Evolutionary conservation across 2,329 filamentous ascomycete species (phyloP), one percentile per base, ranked within the genome.

Genomic region (Trichophyton equinum): DNA sequence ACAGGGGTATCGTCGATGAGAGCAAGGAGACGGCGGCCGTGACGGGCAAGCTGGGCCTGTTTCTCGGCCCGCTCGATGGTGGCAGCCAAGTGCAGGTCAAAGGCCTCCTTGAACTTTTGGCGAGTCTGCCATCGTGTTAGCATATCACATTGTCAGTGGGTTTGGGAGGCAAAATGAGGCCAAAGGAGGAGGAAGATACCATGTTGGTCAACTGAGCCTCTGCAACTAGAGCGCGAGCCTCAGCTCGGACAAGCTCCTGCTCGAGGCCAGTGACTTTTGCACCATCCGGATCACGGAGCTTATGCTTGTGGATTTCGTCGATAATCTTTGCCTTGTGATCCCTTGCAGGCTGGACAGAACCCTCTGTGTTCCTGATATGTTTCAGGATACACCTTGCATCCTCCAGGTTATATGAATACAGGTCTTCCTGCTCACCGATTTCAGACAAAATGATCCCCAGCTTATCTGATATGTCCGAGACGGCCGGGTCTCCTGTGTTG

Each of bases 31-130:
- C 90, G 85, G 60, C 90, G 87, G 20, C 91, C 92, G 72, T 97
- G 91, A 69, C 88, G 89, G 61, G 94, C 92, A 15, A 99, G 82
- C 63, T 99, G 89, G 68, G 92, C 88, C 73, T 99, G 94, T 78
- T 97, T 97, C 79, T 97, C 94, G 25, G 91, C 91, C 36, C 92
- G 88, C 79, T 99, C 94, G 68, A 99, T 95, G 20, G 91, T 89
- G 62, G 91, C 91, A 15, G 88, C 84, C 65, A 96, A 89, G 72
- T 97, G 91, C 63, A 88, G 75, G 66, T 91, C 89, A 71, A 92
- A 97, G 25, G 94, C 89, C 75, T 96, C 89, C 77, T 95, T 96
- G 76, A 99, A 81, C 77, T 96, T 97, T 75, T 94, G 88, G 62
- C 94, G 88, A 40, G 94, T 97, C 88, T 94, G 22, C 40, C 51